Evolutionary conservation across 2,329 filamentous ascomycete species (phyloP).

Genomic region (Pleochaeta shiraiana): DNA sequence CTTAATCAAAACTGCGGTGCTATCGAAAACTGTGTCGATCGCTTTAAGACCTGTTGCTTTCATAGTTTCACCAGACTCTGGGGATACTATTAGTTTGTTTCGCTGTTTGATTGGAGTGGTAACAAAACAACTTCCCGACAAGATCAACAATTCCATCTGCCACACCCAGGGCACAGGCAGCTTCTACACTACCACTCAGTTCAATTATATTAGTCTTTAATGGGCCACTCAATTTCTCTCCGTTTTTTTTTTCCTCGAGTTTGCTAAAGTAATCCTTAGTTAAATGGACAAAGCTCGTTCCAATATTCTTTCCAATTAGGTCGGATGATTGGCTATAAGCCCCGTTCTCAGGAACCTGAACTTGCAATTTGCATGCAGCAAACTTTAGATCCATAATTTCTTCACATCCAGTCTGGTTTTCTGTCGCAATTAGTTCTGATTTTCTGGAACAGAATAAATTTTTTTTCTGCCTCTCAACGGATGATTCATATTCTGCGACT

Average conservation of each 20-base stretch:
- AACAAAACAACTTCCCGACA: constrained; percentile 58
- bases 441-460: constrained; percentile 27
- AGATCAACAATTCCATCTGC: constrained; percentile 96
- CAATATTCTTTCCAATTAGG: constrained; percentile 78
- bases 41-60: constrained; percentile 81
- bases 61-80: constrained; percentile 98
- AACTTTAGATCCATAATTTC: constrained; percentile 83
- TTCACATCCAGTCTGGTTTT: constrained; percentile 33
- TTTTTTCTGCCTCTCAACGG: constrained; percentile 27
- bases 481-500: constrained; percentile 71
- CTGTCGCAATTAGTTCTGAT: constrained; percentile 21
- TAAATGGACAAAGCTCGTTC: constrained; percentile 83
- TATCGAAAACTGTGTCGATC: constrained; percentile 82
- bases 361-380: constrained; percentile 77
- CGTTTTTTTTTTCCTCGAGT: constrained; percentile 33
- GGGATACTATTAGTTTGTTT: background rate
- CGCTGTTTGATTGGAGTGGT: background rate
- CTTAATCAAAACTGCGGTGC: constrained; percentile 77
- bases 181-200: constrained; percentile 90
- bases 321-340: constrained; percentile 45
- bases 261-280: constrained; percentile 64
- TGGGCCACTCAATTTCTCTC: constrained; percentile 23
- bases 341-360: constrained; percentile 88
- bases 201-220: constrained; percentile 79
- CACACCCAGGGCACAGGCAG: constrained; percentile 83